Evolutionary conservation across 164 flowering plant species (phyloP).

Genomic region (Tetrastigma voinierianum): DNA sequence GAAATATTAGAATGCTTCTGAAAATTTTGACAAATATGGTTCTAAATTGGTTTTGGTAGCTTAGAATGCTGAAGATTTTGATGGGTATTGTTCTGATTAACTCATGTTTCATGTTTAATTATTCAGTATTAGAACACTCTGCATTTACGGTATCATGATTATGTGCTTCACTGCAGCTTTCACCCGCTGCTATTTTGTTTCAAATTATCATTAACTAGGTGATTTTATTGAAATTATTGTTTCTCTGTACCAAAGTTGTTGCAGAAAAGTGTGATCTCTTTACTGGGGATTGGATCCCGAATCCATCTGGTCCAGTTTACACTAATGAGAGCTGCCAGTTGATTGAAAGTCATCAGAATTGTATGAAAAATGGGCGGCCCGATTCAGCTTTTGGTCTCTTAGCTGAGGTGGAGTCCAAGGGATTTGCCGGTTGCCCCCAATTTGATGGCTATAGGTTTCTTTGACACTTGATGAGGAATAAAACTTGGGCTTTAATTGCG

Average conservation of each 20-base stretch:
- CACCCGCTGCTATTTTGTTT: neutral
- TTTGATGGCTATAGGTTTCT: constrained; percentile 68
- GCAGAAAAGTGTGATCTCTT: constrained; percentile 76
- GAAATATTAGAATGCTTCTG: neutral
- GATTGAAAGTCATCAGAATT: constrained; percentile 80
- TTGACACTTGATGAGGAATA: constrained; percentile 73
- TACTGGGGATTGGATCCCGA: constrained; percentile 67
- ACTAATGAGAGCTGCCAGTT: constrained; percentile 67
- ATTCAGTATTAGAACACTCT: neutral
- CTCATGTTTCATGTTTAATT: neutral
- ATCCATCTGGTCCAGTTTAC: constrained; percentile 71
- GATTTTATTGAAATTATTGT: neutral
- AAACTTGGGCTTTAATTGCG: constrained; percentile 77
- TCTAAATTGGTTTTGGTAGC: neutral
- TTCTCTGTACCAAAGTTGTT: constrained; percentile 1
- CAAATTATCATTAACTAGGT: neutral
- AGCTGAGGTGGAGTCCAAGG: constrained; percentile 83
- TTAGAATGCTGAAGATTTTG: neutral
- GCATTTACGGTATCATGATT: too few species aligned
- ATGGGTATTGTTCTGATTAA: neutral
- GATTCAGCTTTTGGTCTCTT: constrained; percentile 76
- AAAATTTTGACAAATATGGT: neutral
- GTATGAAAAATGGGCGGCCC: constrained; percentile 91
- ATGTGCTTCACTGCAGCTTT: too few species aligned
- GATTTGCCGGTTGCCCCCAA: constrained; percentile 61